Conservation (phyloP, 345 rosid species). For the Boechera stricta region DNA sequence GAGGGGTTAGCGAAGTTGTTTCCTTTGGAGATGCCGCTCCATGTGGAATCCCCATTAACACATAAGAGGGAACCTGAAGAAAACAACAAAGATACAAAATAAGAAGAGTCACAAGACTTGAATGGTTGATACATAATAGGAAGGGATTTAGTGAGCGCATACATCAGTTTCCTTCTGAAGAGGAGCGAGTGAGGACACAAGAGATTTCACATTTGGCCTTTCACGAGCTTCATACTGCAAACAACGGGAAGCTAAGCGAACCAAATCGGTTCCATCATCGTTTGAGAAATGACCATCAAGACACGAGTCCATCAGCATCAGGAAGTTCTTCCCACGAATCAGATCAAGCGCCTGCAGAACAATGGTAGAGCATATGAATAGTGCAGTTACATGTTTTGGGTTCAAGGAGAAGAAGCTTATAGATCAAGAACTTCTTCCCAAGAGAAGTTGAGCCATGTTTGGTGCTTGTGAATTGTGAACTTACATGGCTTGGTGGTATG, state of each 20-base stretch:
- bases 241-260: slow-evolving; percentile 83
- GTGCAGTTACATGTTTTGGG: neutral
- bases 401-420: slow-evolving; percentile 6
- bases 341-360: slow-evolving; percentile 80
- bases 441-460: slow-evolving; percentile 22
- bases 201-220: slow-evolving; percentile 87
- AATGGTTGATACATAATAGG: neutral
- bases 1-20: slow-evolving; percentile 55
- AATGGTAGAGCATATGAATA: slow-evolving; percentile 10
- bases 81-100: neutral
- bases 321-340: slow-evolving; percentile 77
- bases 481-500: slow-evolving; percentile 93
- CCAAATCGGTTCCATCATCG: slow-evolving; percentile 88
- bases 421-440: slow-evolving; percentile 23
- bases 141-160: slow-evolving; percentile 17
- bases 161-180: slow-evolving; percentile 84
- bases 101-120: slow-evolving; percentile 1
- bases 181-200: slow-evolving; percentile 66
- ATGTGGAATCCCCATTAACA: slow-evolving; percentile 69
- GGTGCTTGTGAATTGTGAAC: slow-evolving; percentile 31
- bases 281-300: slow-evolving; percentile 83
- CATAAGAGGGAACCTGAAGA: slow-evolving; percentile 66
- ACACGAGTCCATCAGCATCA: slow-evolving; percentile 85
- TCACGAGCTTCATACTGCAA: slow-evolving; percentile 88
- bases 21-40: slow-evolving; percentile 58